Evolutionary conservation across 768 basidiomycete genomes (phyloP).

Genomic region (Lactifluus rugatus): DNA sequence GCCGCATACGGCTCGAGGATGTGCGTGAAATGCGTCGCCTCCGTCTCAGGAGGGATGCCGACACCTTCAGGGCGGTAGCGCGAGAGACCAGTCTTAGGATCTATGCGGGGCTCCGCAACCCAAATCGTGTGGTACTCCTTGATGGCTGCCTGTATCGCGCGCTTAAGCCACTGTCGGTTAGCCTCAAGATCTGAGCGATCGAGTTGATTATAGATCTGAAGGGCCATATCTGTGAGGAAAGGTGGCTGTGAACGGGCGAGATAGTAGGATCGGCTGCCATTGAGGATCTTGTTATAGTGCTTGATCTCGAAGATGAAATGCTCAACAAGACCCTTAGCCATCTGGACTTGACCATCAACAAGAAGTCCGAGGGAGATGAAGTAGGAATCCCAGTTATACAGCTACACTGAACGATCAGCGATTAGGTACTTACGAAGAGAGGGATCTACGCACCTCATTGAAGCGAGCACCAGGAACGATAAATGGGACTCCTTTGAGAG

Average conservation of each 20-base stretch:
- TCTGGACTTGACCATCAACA: slow-evolving; percentile 85
- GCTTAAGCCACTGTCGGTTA: slow-evolving; percentile 88
- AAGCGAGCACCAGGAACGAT: slow-evolving; percentile 93
- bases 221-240: slow-evolving; percentile 96
- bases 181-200: slow-evolving; percentile 71
- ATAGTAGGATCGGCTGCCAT: slow-evolving; percentile 93
- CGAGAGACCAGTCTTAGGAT: slow-evolving; percentile 89
- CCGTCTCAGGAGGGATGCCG: slow-evolving; percentile 97
- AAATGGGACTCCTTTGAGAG: slow-evolving; percentile 90
- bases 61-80: slow-evolving; percentile 89
- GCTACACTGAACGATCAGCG: slow-evolving; percentile 31
- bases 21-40: slow-evolving; percentile 96
- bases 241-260: slow-evolving; percentile 94
- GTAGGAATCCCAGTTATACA: slow-evolving; percentile 95
- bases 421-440: background rate
- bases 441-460: slow-evolving; percentile 58
- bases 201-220: slow-evolving; percentile 95
- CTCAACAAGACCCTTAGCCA: slow-evolving; percentile 97
- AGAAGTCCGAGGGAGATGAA: slow-evolving; percentile 90
- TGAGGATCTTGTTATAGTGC: slow-evolving; percentile 94
- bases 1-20: slow-evolving; percentile 91
- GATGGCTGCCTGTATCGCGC: slow-evolving; percentile 93
- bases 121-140: slow-evolving; percentile 99
- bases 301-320: slow-evolving; percentile 99
- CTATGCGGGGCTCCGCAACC: slow-evolving; percentile 90